Base-by-base conservation (phyloP, 2,329 filamentous ascomycete genomes). In the Diaporthe citri region DNA sequence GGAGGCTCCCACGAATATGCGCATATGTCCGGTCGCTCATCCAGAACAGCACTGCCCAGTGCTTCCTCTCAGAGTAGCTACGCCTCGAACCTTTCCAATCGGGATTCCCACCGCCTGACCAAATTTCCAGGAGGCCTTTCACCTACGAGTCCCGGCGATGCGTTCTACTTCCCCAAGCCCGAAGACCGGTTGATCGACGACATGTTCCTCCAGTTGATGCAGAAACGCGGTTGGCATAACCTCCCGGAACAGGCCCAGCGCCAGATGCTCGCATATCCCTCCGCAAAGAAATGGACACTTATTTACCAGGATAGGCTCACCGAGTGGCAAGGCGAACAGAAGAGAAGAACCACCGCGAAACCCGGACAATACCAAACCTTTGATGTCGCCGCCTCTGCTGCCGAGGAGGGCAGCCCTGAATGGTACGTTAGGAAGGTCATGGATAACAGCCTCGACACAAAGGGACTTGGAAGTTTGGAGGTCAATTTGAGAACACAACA, bases 361-460 rank as follows among this genome's bases (percentile, higher is more conserved):
- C 89, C 93, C 8, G 92, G 92, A 77, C 91, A 94, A 78, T 94
- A 92, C 78, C 90, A 93, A 74, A 90, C 90, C 82, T 83, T 91
- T 75, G 92, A 94, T 78, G 90, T 96, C 75, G 75, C 75, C 31
- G 91, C 92, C 56, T 92, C 94, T 79, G 95, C 95, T 10, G 96
- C 98, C 82, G 96, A 98, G 82, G 97, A 98, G 84, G 96, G 96
- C 59, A 97, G 95, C 67, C 97, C 97, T 4, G 96, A 98, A 85
- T 99, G 96, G 96, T 99, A 98, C 83, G 96, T 99, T 71, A 94
- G 95, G 82, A 96, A 95, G 83, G 94, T 98, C 76, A 95, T 98
- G 94, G 96, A 98, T 83, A 97, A 98, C 84, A 94, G 92, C 77
- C 95, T 98, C 78, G 95, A 96, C 72, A 90, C 93, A 78, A 98